Evolutionary conservation across 208 protist species (phyloP).

Genomic region (Porcisia deanei): DNA sequence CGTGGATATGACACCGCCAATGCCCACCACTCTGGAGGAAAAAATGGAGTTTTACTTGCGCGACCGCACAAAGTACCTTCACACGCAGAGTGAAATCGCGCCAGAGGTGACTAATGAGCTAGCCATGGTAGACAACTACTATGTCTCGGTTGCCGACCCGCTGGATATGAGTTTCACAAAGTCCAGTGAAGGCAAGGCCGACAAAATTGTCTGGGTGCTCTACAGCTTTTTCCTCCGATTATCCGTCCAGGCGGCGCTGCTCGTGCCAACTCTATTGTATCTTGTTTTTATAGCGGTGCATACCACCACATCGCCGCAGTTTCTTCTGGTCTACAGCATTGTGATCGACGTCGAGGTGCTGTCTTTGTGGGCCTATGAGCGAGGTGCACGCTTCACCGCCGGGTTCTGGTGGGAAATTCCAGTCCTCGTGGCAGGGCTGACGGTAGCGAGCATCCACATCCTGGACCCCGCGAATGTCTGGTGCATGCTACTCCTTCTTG

Average conservation of each 20-base stretch:
- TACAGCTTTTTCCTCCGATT: constrained; percentile 36
- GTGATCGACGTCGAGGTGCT: constrained; percentile 23
- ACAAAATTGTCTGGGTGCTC: background rate
- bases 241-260: constrained; percentile 32
- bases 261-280: constrained; percentile 41
- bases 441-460: constrained; percentile 5
- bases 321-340: constrained; percentile 37
- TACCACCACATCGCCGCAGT: constrained; percentile 10
- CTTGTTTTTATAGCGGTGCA: constrained; percentile 33
- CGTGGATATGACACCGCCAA: constrained; percentile 10
- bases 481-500: constrained; percentile 28
- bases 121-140: constrained; percentile 50
- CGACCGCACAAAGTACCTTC: constrained; percentile 35
- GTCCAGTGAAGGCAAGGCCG: constrained; percentile 4
- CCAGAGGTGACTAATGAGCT: constrained; percentile 33
- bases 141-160: constrained; percentile 57
- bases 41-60: constrained; percentile 28
- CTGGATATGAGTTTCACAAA: constrained; percentile 33
- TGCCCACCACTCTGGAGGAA: constrained; percentile 20
- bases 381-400: constrained; percentile 17
- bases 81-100: constrained; percentile 34
- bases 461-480: constrained; percentile 17
- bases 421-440: constrained; percentile 9
- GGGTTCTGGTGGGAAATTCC: constrained; percentile 26
- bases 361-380: constrained; percentile 33